These are phyloP conservation scores for Elaeis oleifera DNA, from an alignment of 202 grass and related monocot species.

Conservation along the genomic window DNA sequence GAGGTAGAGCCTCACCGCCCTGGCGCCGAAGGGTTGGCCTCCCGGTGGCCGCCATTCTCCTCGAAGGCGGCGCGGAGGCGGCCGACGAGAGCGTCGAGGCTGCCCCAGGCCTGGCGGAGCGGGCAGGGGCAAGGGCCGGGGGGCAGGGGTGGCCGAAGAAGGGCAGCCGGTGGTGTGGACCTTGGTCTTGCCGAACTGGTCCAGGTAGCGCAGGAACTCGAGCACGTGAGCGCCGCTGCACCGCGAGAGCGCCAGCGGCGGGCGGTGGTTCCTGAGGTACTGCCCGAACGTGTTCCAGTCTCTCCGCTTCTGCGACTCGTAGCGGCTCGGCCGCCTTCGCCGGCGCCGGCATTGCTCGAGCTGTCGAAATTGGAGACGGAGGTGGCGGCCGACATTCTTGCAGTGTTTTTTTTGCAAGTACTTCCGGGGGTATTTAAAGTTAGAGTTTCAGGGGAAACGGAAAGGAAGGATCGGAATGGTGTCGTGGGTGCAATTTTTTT, in stretches of 20 bases:
- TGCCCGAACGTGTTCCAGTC: constrained; percentile 97
- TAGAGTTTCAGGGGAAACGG: too few relatives aligned
- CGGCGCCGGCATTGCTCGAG: constrained; percentile 21
- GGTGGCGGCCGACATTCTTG: constrained; percentile 37
- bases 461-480: too few relatives aligned
- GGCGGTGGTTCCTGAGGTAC: constrained; percentile 91
- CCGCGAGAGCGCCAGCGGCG: constrained; percentile 69
- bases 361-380: constrained; percentile 39
- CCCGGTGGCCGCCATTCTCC: constrained; percentile 70
- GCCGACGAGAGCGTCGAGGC: constrained; percentile 86
- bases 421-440: too few relatives aligned
- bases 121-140: constrained; percentile 80
- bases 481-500: neutral
- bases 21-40: constrained; percentile 79
- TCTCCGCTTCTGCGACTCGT: constrained; percentile 92
- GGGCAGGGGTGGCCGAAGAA: constrained; percentile 84
- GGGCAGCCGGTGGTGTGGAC: constrained; percentile 63
- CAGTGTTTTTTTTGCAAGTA: neutral
- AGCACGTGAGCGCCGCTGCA: constrained; percentile 93
- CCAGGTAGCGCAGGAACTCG: constrained; percentile 83
- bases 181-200: constrained; percentile 96
- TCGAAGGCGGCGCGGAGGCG: constrained; percentile 94
- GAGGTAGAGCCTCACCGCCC: constrained; percentile 69
- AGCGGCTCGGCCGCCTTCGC: constrained; percentile 54
- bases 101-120: constrained; percentile 82